These are phyloP conservation scores for Melampsora larici-populina DNA, from an alignment of 1,284 basidiomycete genomes.

Conservation along the genomic window DNA sequence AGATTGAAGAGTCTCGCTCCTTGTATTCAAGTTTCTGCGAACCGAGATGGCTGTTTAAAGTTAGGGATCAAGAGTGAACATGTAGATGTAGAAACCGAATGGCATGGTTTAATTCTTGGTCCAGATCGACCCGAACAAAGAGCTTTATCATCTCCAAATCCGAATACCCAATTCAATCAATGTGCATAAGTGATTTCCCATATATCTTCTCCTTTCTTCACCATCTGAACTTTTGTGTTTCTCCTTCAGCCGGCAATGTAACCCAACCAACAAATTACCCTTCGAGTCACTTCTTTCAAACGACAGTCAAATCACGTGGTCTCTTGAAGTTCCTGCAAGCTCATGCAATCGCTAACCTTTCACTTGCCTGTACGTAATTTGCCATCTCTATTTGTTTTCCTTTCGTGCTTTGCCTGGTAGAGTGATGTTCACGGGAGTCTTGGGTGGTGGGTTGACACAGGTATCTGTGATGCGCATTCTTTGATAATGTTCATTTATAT, in stretches of 20 bases:
- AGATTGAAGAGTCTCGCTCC: constrained; percentile 71
- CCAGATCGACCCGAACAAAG: background rate
- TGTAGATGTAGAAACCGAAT: constrained; percentile 34
- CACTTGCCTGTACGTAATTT: constrained; percentile 25
- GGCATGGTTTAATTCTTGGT: constrained; percentile 20
- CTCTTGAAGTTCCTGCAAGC: constrained; percentile 34
- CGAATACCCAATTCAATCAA: background rate
- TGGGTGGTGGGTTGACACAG: background rate
- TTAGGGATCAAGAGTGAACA: constrained; percentile 49
- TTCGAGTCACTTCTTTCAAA: constrained; percentile 16
- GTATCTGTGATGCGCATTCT: constrained; percentile 34
- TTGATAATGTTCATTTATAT: constrained; percentile 23
- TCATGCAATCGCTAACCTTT: constrained; percentile 17
- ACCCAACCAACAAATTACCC: background rate
- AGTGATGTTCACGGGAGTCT: background rate
- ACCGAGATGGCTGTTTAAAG: constrained; percentile 57
- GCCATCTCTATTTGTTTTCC: background rate
- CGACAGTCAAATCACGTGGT: constrained; percentile 27
- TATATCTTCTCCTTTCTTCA: background rate
- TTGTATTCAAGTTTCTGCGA: constrained; percentile 68
- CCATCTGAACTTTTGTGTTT: background rate
- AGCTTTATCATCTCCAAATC: background rate
- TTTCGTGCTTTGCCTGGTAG: background rate
- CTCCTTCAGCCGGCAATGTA: background rate
- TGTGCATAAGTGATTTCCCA: background rate